These are phyloP conservation scores for Pseudonectria foliicola DNA, from an alignment of 2,329 filamentous ascomycete genomes.

Conservation along the genomic window DNA sequence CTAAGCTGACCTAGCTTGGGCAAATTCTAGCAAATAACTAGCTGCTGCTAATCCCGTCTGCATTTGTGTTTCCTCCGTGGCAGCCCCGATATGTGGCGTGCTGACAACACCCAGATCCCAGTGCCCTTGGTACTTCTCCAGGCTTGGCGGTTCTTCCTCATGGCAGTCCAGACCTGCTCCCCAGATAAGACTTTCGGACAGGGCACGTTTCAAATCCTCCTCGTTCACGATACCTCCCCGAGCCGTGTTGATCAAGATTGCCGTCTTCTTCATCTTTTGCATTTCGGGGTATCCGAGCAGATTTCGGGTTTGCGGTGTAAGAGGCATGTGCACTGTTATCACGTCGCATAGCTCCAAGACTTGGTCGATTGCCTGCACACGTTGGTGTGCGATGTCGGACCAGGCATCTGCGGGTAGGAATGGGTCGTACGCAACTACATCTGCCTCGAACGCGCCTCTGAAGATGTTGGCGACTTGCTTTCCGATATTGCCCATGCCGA, in stretches of 20 bases:
- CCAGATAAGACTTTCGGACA: conserved; percentile 28
- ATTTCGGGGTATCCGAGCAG: conserved; percentile 27
- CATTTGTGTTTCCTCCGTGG: conserved; percentile 29
- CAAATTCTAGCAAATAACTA: conserved; percentile 14
- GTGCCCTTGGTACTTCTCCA: conserved; percentile 25
- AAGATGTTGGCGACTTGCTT: conserved; percentile 30
- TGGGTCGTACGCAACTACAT: conserved; percentile 30
- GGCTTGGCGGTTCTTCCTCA: conserved; percentile 31
- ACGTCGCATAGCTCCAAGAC: conserved; percentile 27
- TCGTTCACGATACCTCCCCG: conserved; percentile 35
- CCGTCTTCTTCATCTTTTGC: conserved; percentile 28
- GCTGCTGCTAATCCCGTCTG: conserved; percentile 23
- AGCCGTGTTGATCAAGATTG: conserved; percentile 34
- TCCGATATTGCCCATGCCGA: conserved; percentile 35
- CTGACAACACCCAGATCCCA: conserved; percentile 32
- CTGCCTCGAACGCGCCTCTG: conserved; percentile 26
- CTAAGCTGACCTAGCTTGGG: conserved; percentile 2
- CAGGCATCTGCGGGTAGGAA: conserved; percentile 26
- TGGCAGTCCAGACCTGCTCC: conserved; percentile 35
- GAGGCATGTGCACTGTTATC: conserved; percentile 30
- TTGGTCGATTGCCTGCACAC: conserved; percentile 24
- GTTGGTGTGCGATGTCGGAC: conserved; percentile 25
- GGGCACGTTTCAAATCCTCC: conserved; percentile 22
- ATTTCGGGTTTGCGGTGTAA: conserved; percentile 25
- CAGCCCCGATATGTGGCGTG: conserved; percentile 40